Percentiles rank a stretch among this genome's conserved stretches.
Conservation (phyloP, 108 stramenopile genomes). For the Nitzschia inconspicua region DNA sequence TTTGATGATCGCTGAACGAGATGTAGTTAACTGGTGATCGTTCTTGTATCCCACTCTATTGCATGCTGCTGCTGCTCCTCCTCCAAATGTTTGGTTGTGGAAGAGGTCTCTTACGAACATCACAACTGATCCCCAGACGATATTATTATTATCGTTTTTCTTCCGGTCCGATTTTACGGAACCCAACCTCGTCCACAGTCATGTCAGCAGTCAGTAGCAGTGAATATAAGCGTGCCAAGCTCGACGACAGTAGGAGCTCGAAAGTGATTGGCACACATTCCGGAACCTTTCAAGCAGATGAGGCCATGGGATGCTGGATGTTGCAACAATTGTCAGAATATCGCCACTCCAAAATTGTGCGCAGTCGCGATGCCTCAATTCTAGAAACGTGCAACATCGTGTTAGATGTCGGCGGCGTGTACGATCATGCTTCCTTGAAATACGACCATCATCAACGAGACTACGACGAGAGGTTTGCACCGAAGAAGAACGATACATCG, state of each 20-base stretch:
- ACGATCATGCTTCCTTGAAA: constrained; percentile 76
- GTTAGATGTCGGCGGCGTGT: constrained; percentile 95
- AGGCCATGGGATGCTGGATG: constrained; percentile 92
- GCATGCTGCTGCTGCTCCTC: too few species aligned
- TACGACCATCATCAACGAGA: constrained; percentile 99
- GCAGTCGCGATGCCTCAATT: constrained; percentile 78
- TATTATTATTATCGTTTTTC: too few species aligned
- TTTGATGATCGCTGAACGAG: too few species aligned
- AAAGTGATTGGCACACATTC: constrained; percentile 89
- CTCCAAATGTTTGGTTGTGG: too few species aligned
- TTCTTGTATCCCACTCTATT: too few species aligned
- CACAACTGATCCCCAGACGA: too few species aligned
- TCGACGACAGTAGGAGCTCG: constrained; percentile 31
- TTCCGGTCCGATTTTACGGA: too few species aligned
- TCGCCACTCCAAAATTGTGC: constrained; percentile 77
- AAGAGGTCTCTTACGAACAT: too few species aligned
- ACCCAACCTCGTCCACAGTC: too few species aligned
- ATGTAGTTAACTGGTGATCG: too few species aligned
- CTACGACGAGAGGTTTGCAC: constrained; percentile 82
- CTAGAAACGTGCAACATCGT: constrained; percentile 88
- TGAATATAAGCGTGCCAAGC: constrained; percentile 51
- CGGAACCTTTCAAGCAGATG: constrained; percentile 95
- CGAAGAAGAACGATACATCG: constrained; percentile 31
- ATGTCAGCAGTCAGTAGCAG: too few species aligned
- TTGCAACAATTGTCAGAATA: constrained; percentile 75